phyloP scores from a whole-genome alignment of 2,329 filamentous ascomycete genomes.

The Ceratocystis cubensis region DNA sequence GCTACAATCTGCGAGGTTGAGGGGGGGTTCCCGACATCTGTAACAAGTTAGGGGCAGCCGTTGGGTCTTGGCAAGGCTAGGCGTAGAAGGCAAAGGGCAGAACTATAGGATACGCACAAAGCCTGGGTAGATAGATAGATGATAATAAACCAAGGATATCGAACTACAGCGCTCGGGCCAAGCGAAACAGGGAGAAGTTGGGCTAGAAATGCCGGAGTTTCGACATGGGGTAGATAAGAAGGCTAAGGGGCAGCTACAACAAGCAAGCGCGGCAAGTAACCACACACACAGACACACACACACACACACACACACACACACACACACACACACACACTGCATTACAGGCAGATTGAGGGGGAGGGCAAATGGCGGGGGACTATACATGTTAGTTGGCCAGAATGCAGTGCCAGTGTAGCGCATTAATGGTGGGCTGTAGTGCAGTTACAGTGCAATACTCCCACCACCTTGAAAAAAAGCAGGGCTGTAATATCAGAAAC shows the following conservation, averaged over 20 bases:
- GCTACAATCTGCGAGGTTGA: conserved; percentile 20
- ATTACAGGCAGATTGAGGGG: neutral
- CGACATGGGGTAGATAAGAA: neutral
- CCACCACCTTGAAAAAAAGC: neutral
- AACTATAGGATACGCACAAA: neutral
- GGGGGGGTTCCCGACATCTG: conserved; percentile 9
- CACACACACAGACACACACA: neutral
- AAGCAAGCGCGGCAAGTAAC: too few species aligned
- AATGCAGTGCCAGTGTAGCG: too few species aligned
- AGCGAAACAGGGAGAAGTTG: neutral
- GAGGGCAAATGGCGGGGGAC: too few species aligned
- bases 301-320: too few species aligned
- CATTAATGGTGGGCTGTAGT: too few species aligned
- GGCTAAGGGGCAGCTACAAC: too few species aligned
- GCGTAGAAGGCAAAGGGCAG: neutral
- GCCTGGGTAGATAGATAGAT: neutral
- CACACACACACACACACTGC: neutral
- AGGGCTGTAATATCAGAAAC: conserved; percentile 1
- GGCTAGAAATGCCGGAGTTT: neutral
- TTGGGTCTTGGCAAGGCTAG: neutral
- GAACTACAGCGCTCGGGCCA: neutral
- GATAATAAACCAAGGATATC: neutral
- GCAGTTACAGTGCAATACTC: too few species aligned
- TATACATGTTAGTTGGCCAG: too few species aligned
- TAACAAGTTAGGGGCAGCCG: conserved; percentile 5